Base-by-base conservation (phyloP, 805 yeast genomes). In the Pichia membranifaciens region DNA sequence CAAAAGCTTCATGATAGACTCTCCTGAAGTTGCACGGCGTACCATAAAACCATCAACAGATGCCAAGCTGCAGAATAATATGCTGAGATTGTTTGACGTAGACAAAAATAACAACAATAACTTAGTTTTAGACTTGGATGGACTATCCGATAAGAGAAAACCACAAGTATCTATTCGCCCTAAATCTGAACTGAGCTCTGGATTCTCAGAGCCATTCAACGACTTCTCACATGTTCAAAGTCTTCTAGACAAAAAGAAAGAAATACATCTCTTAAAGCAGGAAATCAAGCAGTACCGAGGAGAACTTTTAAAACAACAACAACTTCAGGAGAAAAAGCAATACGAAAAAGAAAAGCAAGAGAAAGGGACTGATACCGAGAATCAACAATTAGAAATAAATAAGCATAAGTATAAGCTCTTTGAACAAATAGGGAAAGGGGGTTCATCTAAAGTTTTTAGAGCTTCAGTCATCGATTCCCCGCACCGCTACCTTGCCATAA, bases 341-440 rank as follows among this genome's bases (percentile, higher is more conserved):
- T 5, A 8, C 12, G 38, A 47, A 28, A 18, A 31, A 22, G 10
- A 22, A 21, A 25, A 31, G 7, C 5, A 21, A 18, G 17, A 23
- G 25, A 18, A 31, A 20, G 34, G 38, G 34, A 2, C 9, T 7
- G 36, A 34, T 6, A 16, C 12, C 16, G 29, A 35, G 9, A 32
- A 38, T 34, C 52, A 54, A 32, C 37, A 54, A 1, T 29, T 64
- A 12, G 47, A 56, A 3, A 75, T 83, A 1, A 86, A 88, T 60
- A 80, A 76, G 2, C 73, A 72, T 31, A 74, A 74, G 38, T 91
- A 86, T 59, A 90, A 84, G 57, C 76, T 83, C 48, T 66, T 86
- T 23, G 96, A 88, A 58, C 69, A 86, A 13, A 63, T 90, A 17
- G 98, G 97, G 5, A 77, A 85, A 62, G 98, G 97, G 22, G 98